Evolutionary conservation across 305 asterid genomes (phyloP), one percentile per base, ranked within the genome.

Genomic region (Fraxinus greggii): DNA sequence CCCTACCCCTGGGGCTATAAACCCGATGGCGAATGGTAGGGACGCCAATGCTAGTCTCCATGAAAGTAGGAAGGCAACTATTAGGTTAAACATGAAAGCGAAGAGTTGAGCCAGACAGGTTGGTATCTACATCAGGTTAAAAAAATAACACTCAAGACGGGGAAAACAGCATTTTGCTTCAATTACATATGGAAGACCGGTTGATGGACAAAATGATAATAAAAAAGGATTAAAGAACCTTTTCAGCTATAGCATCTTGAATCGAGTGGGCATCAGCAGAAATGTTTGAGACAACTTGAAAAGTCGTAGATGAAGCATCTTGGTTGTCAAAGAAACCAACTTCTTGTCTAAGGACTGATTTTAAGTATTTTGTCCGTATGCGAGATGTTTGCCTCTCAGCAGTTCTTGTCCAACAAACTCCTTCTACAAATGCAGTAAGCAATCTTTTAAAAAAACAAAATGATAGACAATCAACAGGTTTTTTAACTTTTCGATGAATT

Each of bases 31-130:
- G 17, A 92, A 91, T 0, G 97, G 98, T 33, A 92, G 80, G 45
- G 98, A 88, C 24, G 94, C 92, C 80, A 94, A 82, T 3, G 97
- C 92, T 15, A 92, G 85, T 38, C 96, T 87, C 98, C 98, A 94
- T 5, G 97, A 92, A 17, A 94, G 98, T n/a, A 85, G 6, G 86
- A 92, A 90, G 77, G 91, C 94, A 5, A 92, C 89, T 2, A 85
- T 35, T 56, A 91, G 83, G 78, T 95, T 89, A 59, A 83, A 86
- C 29, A 86, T 9, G 82, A 92, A 88, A 0, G 95, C 89, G 5
- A 92, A 81, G 12, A 91, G 82, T 0, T 92, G 92, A 5, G 90
- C 94, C 21, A 94, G 79, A 61, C 89, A 87, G 76, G 93, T 94
- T 3, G 97, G 98, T 75, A 94, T 89, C 95, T 94, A 89, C 85